phyloP scores from a whole-genome alignment of 2,329 filamentous ascomycete species.

The Chaetomiaceae sp. region DNA sequence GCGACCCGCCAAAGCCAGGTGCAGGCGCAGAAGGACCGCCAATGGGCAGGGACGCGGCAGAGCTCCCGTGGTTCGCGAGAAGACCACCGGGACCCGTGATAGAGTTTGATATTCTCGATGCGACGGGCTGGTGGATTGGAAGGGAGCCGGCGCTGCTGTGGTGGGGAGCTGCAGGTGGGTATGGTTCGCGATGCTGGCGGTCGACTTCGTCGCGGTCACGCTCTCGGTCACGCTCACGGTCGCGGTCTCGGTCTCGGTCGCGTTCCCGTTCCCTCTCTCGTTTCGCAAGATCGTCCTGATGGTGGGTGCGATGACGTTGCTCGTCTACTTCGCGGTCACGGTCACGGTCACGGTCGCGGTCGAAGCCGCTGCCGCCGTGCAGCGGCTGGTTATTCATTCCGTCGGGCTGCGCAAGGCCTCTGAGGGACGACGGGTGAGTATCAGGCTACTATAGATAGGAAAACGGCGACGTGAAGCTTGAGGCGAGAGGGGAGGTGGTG shows the following conservation, averaged over 20 bases:
- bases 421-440: conserved; percentile 6
- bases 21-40: conserved; percentile 48
- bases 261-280: conserved; percentile 23
- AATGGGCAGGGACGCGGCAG: conserved; percentile 48
- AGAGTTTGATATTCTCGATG: conserved; percentile 70
- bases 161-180: conserved; percentile 64
- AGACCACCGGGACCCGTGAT: conserved; percentile 92
- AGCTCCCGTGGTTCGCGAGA: conserved; percentile 66
- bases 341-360: conserved; percentile 45
- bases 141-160: conserved; percentile 86
- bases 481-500: neutral
- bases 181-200: conserved; percentile 57
- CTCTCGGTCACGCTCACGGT: conserved; percentile 30
- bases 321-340: conserved; percentile 46
- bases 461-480: neutral
- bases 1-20: conserved; percentile 49
- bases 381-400: conserved; percentile 45
- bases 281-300: conserved; percentile 44
- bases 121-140: conserved; percentile 90
- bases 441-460: neutral
- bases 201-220: conserved; percentile 64
- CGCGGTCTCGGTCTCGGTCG: conserved; percentile 23
- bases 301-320: conserved; percentile 41
- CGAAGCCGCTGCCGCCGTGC: conserved; percentile 41
- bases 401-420: conserved; percentile 20